These are phyloP conservation scores for Trichoderma sp. DNA, from an alignment of 2,329 filamentous ascomycete genomes.

Conservation along the genomic window DNA sequence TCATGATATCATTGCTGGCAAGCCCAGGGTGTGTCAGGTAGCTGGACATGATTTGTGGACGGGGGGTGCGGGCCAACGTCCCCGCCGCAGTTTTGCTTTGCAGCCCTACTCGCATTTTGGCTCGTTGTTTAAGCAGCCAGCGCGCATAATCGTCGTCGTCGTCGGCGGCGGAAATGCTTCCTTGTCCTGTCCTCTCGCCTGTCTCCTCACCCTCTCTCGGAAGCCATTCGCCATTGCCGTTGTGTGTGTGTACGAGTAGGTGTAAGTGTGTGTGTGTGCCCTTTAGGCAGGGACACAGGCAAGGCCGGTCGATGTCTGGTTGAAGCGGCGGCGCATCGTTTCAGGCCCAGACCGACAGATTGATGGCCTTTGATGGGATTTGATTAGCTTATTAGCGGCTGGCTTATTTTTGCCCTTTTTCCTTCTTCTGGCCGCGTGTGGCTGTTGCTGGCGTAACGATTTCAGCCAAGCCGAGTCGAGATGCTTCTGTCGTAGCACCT, in stretches of 20 bases:
- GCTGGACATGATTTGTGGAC: conserved; percentile 20
- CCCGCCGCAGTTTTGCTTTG: conserved; percentile 17
- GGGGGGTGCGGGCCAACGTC: conserved; percentile 8
- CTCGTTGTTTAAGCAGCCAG: conserved; percentile 10
- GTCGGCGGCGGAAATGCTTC: neutral
- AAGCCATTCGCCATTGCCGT: neutral
- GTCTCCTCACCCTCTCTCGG: neutral
- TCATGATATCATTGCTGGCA: conserved; percentile 34
- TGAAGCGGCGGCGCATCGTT: neutral
- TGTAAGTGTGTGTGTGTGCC: neutral
- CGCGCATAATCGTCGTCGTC: conserved; percentile 8
- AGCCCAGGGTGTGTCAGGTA: conserved; percentile 6
- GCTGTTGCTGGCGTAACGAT: conserved; percentile 11
- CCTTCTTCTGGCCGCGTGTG: conserved; percentile 1
- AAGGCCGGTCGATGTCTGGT: neutral
- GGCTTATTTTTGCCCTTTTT: neutral
- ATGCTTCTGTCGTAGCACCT: neutral
- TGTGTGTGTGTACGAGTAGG: neutral
- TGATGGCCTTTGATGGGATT: neutral
- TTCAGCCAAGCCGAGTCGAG: conserved; percentile 9
- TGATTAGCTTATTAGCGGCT: conserved; percentile 2
- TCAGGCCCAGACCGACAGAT: conserved; percentile 9
- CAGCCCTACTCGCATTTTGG: conserved; percentile 15
- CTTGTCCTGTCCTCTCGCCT: neutral
- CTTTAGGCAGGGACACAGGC: conserved; percentile 12